Evolutionary conservation across 345 rosid species (phyloP).

Genomic region (Luvunga scandens): DNA sequence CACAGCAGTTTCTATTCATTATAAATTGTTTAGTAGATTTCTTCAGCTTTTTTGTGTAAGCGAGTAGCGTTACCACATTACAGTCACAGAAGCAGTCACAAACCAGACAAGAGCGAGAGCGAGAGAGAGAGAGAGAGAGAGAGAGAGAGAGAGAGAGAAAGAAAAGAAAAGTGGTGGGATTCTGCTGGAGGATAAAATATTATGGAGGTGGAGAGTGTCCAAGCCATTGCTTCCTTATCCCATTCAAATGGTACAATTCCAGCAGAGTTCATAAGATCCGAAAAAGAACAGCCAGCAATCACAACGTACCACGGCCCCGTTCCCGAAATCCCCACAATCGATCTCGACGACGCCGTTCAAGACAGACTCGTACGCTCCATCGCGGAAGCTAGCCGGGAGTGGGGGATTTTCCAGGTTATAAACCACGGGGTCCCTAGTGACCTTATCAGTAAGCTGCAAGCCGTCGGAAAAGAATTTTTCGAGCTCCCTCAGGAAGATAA

Average conservation of each 20-base stretch:
- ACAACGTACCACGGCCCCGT: constrained; percentile 54
- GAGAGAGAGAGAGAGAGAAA: background rate
- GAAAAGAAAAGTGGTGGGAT: background rate
- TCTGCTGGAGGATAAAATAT: background rate
- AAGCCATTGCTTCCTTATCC: constrained; percentile 39
- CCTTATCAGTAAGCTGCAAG: constrained; percentile 42
- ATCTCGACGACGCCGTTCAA: constrained; percentile 33
- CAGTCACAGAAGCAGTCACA: no score
- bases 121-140: background rate
- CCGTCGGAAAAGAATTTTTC: constrained; percentile 60
- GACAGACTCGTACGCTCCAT: constrained; percentile 26
- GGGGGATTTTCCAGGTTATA: constrained; percentile 70
- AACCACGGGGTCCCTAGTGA: constrained; percentile 58
- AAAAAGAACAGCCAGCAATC: constrained; percentile 63
- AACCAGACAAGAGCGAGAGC: background rate
- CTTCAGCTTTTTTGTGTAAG: no score
- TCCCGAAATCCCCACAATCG: constrained; percentile 49
- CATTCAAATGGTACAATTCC: constrained; percentile 44
- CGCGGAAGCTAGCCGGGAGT: constrained; percentile 35
- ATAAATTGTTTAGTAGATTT: no score
- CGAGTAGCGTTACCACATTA: no score
- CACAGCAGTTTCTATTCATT: no score
- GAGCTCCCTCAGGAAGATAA: constrained; percentile 66
- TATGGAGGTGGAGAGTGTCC: constrained; percentile 53
- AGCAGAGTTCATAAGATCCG: constrained; percentile 57